Percentiles rank a stretch among this genome's conserved stretches.
These are phyloP conservation scores for Talaromyces sp. DNA, from an alignment of 2,329 filamentous ascomycete species.

Conservation along the genomic window DNA sequence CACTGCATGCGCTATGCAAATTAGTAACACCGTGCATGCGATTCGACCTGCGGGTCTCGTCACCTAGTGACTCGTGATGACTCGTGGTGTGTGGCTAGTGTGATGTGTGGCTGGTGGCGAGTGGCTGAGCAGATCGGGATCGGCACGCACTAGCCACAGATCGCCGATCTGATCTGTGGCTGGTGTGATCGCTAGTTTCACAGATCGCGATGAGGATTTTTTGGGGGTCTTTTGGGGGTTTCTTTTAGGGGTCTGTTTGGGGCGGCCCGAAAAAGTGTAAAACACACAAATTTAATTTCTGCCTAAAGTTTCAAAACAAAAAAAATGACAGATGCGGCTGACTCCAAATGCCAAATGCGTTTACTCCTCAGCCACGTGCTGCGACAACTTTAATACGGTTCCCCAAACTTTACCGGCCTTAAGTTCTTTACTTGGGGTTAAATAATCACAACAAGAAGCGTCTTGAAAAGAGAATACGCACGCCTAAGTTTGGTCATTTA, in stretches of 20 bases:
- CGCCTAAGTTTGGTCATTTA: neutral
- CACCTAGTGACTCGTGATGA: no score
- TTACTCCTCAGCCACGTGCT: neutral
- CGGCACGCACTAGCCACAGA: slow-evolving; percentile 9
- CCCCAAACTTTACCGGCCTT: neutral
- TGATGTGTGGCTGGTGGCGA: neutral
- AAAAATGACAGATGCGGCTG: neutral
- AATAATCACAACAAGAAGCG: neutral
- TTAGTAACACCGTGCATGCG: neutral
- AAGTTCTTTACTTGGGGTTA: no score
- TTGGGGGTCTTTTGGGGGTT: no score
- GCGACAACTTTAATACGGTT: neutral
- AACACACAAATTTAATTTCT: neutral
- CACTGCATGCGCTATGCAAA: neutral
- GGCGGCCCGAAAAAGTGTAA: no score
- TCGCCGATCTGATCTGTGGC: slow-evolving; percentile 11
- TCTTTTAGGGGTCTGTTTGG: no score
- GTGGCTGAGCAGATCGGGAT: slow-evolving; percentile 4
- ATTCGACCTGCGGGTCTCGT: no score
- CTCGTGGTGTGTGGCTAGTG: slow-evolving; percentile 5
- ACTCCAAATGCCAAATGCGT: neutral
- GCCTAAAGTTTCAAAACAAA: neutral
- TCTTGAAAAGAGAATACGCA: neutral
- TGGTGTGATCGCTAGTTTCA: neutral
- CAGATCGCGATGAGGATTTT: no score